Evolutionary conservation across 2,329 filamentous ascomycete species (phyloP).

Genomic region (Rutstroemia sp.): DNA sequence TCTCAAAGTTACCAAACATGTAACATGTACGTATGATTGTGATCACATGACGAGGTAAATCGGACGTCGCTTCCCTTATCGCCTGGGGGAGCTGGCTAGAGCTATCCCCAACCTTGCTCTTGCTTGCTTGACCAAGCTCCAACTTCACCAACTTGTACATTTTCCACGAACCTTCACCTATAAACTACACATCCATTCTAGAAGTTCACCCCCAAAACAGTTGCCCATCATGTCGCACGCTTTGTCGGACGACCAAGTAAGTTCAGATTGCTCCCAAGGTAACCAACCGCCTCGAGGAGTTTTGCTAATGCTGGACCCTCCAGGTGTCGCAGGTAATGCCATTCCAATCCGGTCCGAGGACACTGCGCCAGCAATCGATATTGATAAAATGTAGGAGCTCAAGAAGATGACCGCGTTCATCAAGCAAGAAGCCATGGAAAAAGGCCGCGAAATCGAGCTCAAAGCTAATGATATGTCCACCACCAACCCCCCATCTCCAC

Average conservation of each 20-base stretch:
- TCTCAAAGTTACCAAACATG: not conserved
- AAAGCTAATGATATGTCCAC: constrained; percentile 72
- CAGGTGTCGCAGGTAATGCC: constrained; percentile 66
- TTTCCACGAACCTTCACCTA: constrained; percentile 2
- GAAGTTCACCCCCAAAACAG: constrained; percentile 7
- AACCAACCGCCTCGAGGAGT: not conserved
- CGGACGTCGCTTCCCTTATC: constrained; percentile 22
- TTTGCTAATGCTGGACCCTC: constrained; percentile 15
- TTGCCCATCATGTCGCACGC: constrained; percentile 80
- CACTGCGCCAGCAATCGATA: not conserved
- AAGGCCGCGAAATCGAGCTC: constrained; percentile 93
- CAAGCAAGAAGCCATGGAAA: constrained; percentile 95
- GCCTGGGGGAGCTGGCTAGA: constrained; percentile 9
- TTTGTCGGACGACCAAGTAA: constrained; percentile 95
- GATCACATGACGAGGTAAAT: constrained; percentile 15
- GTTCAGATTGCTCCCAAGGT: constrained; percentile 9
- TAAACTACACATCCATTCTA: constrained; percentile 7
- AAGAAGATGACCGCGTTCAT: constrained; percentile 99
- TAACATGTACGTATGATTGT: constrained; percentile 15
- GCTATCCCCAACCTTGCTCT: constrained; percentile 10
- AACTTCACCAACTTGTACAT: constrained; percentile 15
- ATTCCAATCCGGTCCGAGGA: not conserved
- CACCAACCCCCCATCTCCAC: not conserved
- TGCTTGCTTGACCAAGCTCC: constrained; percentile 10
- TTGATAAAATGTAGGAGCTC: constrained; percentile 53